phyloP scores from a whole-genome alignment of 495 filamentous ascomycete species.

The Pseudevernia furfuracea region DNA sequence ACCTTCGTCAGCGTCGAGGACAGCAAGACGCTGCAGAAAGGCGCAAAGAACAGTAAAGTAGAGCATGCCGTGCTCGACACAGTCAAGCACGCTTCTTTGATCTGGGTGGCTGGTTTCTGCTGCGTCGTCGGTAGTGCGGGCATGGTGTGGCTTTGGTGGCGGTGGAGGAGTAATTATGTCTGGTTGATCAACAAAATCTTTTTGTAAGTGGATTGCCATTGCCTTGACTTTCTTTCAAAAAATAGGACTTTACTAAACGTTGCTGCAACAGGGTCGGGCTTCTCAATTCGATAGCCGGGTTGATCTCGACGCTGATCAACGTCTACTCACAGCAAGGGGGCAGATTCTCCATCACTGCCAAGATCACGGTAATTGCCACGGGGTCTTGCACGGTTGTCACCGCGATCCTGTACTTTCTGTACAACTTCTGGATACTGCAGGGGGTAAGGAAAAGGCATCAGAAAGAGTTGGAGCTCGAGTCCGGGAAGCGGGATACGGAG shows the following conservation, averaged over 20 bases:
- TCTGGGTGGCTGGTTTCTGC: constrained; percentile 25
- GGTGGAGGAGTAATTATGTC: constrained; percentile 28
- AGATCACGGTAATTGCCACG: constrained; percentile 30
- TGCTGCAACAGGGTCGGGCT: constrained; percentile 24
- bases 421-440: constrained; percentile 9
- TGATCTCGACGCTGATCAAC: constrained; percentile 42
- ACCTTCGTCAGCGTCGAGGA: constrained; percentile 34
- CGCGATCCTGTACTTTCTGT: constrained; percentile 5
- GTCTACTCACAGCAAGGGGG: constrained; percentile 43
- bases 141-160: constrained; percentile 26
- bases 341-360: constrained; percentile 40
- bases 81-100: constrained; percentile 27
- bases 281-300: constrained; percentile 41
- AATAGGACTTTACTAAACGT: background rate
- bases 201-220: constrained; percentile 16
- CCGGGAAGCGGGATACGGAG: background rate
- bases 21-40: constrained; percentile 16
- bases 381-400: constrained; percentile 3
- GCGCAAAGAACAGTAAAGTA: constrained; percentile 15
- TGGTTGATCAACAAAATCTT: constrained; percentile 31
- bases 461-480: background rate
- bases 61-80: constrained; percentile 20
- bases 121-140: constrained; percentile 18
- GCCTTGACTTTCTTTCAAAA: background rate
- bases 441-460: background rate